phyloP scores from a whole-genome alignment of 2,329 filamentous ascomycete genomes.

The Didymosphaeria variabile region DNA sequence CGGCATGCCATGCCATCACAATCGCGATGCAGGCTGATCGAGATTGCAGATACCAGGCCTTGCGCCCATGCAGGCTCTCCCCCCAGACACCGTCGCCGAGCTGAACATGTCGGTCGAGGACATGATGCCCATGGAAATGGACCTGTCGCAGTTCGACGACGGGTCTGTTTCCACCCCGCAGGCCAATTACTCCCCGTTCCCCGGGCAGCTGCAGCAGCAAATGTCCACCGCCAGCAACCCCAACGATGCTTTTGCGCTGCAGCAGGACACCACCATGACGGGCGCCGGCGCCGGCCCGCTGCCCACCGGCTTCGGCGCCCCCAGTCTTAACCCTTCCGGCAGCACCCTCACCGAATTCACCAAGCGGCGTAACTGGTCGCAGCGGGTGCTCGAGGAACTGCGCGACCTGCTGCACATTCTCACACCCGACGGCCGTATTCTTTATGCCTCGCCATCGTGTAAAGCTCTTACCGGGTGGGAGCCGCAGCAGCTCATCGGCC shows the following conservation, averaged over 20 bases:
- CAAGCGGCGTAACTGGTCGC: conserved; percentile 80
- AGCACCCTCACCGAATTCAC: conserved; percentile 72
- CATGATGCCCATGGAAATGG: conserved; percentile 57
- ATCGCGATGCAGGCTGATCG: conserved; percentile 26
- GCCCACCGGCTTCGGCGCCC: conserved; percentile 62
- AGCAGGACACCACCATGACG: conserved; percentile 44
- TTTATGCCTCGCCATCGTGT: conserved; percentile 85
- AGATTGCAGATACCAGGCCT: conserved; percentile 42
- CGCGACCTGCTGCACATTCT: conserved; percentile 89
- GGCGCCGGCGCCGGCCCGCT: conserved; percentile 64
- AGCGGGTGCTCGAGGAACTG: conserved; percentile 87
- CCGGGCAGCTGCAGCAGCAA: conserved; percentile 36
- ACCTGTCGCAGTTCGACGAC: conserved; percentile 49
- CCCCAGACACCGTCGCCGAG: conserved; percentile 42
- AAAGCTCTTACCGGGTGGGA: conserved; percentile 78
- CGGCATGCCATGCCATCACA: conserved; percentile 2
- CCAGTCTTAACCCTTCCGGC: conserved; percentile 53
- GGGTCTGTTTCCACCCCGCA: conserved; percentile 33
- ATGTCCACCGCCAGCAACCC: conserved; percentile 26
- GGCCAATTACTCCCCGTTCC: conserved; percentile 31
- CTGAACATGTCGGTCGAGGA: conserved; percentile 56
- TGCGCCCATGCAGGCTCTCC: conserved; percentile 30
- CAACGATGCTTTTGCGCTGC: conserved; percentile 36
- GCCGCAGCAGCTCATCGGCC: conserved; percentile 74
- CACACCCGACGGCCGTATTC: conserved; percentile 81